Evolutionary conservation across 345 rosid species (phyloP), one percentile per base, ranked within the genome.

Genomic region (Noccaea bulbosa): DNA sequence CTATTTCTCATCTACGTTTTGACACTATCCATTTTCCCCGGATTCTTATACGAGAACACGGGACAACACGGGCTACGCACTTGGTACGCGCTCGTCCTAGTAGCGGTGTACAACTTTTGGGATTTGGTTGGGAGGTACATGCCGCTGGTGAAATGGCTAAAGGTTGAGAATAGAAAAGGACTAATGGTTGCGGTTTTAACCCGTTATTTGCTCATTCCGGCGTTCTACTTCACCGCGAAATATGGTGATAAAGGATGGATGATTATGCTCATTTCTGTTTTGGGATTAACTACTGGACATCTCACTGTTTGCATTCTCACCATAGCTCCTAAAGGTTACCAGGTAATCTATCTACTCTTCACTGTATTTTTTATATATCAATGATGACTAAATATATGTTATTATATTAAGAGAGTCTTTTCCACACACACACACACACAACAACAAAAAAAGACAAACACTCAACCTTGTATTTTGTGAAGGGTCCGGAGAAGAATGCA

Each of bases 401-500:
- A 20, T 20, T 20, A 27, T 27, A 27, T 27, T 0, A 27, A 27
- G 30, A 27, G 4, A 27, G 3, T 27, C 7, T 6, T 44, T 44
- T 14, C 32, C 32, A 32, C 9, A 52, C 7, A 12, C 6, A 2
- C n/a, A n/a, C n/a, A n/a, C n/a, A n/a, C n/a, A n/a, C n/a, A 52
- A 7, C 1, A 52, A 37, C 30, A 12, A 30, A 0, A 37, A 3
- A 37, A 37, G 3, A 37, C 40, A 33, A 12, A 48, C 6, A 46
- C 24, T 35, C 30, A 46, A 68, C 8, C 7, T 44, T 72, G 15
- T 54, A 20, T 50, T 16, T 69, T 76, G 63, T 79, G 76, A 47
- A 88, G 98, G 98, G 96, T 8, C 98, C 98, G 4, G 97, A 91
- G 83, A 91, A 88, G 68, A 94, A 94, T 69, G 99, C 98, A 0